Evolutionary conservation across 2,329 filamentous ascomycete species (phyloP).

Genomic region (Sclerotinia trifoliorum): DNA sequence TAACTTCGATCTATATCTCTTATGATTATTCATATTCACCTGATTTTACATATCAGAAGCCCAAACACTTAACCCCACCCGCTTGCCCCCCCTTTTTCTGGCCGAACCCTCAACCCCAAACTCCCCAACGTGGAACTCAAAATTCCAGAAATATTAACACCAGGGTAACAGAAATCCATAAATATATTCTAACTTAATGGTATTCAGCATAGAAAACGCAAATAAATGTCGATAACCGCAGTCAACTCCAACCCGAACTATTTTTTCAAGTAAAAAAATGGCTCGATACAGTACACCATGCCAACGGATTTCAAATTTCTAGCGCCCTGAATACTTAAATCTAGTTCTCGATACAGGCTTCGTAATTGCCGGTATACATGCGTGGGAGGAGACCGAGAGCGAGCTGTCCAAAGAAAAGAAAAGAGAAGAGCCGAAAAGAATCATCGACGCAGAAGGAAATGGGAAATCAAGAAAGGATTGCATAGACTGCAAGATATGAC

Average conservation of each 20-base stretch:
- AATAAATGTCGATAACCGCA: neutral
- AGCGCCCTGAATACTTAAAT: too few relatives aligned
- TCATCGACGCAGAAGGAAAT: neutral
- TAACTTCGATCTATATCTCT: too few relatives aligned
- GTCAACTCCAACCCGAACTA: neutral
- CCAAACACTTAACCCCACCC: too few relatives aligned
- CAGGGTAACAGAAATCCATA: too few relatives aligned
- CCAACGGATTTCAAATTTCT: neutral
- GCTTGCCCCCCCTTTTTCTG: too few relatives aligned
- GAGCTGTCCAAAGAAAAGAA: accelerated
- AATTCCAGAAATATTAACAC: too few relatives aligned
- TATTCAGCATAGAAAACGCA: too few relatives aligned
- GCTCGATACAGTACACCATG: neutral
- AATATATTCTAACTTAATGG: too few relatives aligned
- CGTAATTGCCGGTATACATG: neutral
- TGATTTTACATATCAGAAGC: too few relatives aligned
- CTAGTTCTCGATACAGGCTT: neutral
- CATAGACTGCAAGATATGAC: neutral
- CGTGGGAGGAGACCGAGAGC: neutral
- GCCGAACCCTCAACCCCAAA: too few relatives aligned
- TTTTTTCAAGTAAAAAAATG: neutral
- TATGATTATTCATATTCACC: too few relatives aligned
- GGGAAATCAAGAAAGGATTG: neutral
- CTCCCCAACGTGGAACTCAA: too few relatives aligned
- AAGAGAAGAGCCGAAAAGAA: neutral